Evolutionary conservation across 345 rosid species (phyloP), one percentile per base, ranked within the genome.

Genomic region (Euphorbia pulcherrima): DNA sequence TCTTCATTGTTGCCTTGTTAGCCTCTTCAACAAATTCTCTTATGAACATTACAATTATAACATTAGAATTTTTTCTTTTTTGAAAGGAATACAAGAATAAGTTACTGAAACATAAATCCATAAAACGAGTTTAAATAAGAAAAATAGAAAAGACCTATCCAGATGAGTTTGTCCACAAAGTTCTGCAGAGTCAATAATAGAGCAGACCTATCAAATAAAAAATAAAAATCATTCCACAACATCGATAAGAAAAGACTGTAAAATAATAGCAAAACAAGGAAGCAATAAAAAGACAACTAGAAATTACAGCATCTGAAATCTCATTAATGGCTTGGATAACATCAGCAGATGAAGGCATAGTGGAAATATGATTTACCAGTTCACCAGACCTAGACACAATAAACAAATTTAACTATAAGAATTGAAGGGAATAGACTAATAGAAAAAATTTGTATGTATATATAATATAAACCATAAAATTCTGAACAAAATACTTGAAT

Each of bases 11-110:
- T 61, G 99, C 99, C 78, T 84, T 83, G 75, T 65, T 85, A 72
- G 99, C 99, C 80, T 83, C 96, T 83, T 84, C 90, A 44, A 94
- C 92, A 78, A 81, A 94, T 74, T 92, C 93, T 78, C 99, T 94
- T 71, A 65, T 47, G 60, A 60, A 63, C 39, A 63, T 33, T 4
- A 26, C 8, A 54, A 23, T 21, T 50, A 26, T 21, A 44, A 26
- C 48, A 48, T 21, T 57, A 65, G 29, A n/a, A n/a, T n/a, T n/a
- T n/a, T n/a, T n/a, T n/a, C n/a, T n/a, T n/a, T n/a, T n/a, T n/a
- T n/a, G n/a, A n/a, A n/a, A n/a, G n/a, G n/a, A n/a, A n/a, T n/a
- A n/a, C n/a, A n/a, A n/a, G n/a, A 59, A 33, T 27, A 61, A 65
- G 55, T 20, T 29, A 13, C 16, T 17, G 47, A 18, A 12, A 18